These are phyloP conservation scores for Amaranthus hypochondriacus DNA, from an alignment of 148 eudicot genomes.

Conservation along the genomic window DNA sequence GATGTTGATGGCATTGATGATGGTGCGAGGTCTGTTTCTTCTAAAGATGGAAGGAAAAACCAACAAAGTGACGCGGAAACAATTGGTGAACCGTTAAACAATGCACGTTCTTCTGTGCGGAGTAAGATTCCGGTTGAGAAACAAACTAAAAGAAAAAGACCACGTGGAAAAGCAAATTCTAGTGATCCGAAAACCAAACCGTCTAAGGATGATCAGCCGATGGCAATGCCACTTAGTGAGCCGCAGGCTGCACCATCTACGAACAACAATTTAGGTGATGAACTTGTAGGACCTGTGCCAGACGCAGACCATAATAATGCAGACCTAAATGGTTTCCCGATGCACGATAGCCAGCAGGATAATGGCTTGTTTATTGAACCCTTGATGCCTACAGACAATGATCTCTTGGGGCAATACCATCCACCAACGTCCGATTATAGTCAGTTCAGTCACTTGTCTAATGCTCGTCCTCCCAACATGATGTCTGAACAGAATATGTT, in stretches of 20 bases:
- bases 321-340: conserved; percentile 25
- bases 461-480: conserved; percentile 30
- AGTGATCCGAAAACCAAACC: conserved; percentile 23
- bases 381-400: conserved; percentile 31
- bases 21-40: conserved; percentile 59
- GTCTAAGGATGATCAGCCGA: conserved; percentile 27
- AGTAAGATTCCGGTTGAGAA: conserved; percentile 29
- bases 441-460: conserved; percentile 31
- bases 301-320: conserved; percentile 32
- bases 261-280: conserved; percentile 26
- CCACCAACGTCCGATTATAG: conserved; percentile 32
- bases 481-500: conserved; percentile 29
- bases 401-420: conserved; percentile 30
- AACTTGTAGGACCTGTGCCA: conserved; percentile 28
- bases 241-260: conserved; percentile 28
- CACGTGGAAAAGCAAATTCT: conserved; percentile 29
- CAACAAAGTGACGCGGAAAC: conserved; percentile 38
- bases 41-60: conserved; percentile 51
- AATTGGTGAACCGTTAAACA: conserved; percentile 16
- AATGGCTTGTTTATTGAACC: conserved; percentile 25
- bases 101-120: conserved; percentile 12
- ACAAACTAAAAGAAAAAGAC: conserved; percentile 37
- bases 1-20: conserved; percentile 78
- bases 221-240: conserved; percentile 13
- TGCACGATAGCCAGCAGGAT: conserved; percentile 30